phyloP scores from a whole-genome alignment of 106 monocot species.

The Apostasia shenzhenica region DNA sequence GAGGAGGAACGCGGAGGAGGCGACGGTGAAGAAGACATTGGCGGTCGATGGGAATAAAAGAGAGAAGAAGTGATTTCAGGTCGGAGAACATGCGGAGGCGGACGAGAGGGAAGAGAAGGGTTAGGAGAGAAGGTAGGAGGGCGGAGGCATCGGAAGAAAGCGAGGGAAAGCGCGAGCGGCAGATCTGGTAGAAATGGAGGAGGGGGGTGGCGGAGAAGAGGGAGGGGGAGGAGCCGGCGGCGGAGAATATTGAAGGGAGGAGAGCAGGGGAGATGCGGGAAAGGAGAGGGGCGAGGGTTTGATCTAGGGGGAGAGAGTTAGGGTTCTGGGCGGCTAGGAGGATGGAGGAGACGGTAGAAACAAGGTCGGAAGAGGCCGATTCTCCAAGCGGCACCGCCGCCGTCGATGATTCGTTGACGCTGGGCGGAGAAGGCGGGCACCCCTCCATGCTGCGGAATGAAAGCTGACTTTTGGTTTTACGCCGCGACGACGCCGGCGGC shows the following conservation, averaged over 20 bases:
- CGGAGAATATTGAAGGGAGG: background rate
- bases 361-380: background rate
- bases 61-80: constrained; percentile 4
- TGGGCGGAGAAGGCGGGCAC: background rate
- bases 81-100: constrained; percentile 5
- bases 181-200: constrained; percentile 1
- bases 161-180: background rate
- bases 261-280: background rate
- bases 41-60: constrained; percentile 2
- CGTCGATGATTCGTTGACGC: too few species aligned
- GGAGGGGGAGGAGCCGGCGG: constrained; percentile 3
- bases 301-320: background rate
- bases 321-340: background rate
- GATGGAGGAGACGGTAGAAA: constrained; percentile 3
- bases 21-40: constrained; percentile 5
- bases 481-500: background rate
- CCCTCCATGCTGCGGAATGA: background rate
- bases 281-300: background rate
- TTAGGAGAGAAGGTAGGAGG: background rate
- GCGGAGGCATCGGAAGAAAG: constrained; percentile 3
- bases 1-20: background rate
- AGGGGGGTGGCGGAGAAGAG: background rate
- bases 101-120: constrained; percentile 1
- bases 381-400: background rate
- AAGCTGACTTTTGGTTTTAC: too few species aligned